Conservation (phyloP, 495 filamentous ascomycete genomes). For the Lasiosphaeria hispida region DNA sequence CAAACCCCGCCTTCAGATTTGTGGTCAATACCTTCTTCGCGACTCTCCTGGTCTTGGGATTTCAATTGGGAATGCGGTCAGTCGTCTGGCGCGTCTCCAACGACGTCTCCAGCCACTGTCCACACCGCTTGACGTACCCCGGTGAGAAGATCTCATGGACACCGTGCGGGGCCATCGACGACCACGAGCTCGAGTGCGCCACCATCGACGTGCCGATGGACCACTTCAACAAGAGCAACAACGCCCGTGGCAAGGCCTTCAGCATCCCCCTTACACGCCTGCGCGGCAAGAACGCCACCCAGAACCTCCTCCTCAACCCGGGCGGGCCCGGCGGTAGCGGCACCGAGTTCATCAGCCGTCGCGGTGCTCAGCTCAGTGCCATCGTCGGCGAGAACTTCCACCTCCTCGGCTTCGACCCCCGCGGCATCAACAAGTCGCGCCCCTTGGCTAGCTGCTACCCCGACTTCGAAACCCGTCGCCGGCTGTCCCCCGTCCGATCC, state of each 20-base stretch:
- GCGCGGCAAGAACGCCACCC: slow-evolving; percentile 38
- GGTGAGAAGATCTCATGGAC: slow-evolving; percentile 40
- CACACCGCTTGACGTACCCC: slow-evolving; percentile 21
- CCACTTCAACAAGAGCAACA: slow-evolving; percentile 37
- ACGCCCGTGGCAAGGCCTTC: slow-evolving; percentile 32
- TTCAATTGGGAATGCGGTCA: too few species aligned
- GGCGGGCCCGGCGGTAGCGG: slow-evolving; percentile 47
- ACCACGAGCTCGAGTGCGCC: slow-evolving; percentile 35
- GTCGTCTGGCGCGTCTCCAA: not conserved
- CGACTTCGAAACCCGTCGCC: slow-evolving; percentile 22
- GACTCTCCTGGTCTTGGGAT: too few species aligned
- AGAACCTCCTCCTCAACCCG: slow-evolving; percentile 45
- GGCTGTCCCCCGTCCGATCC: slow-evolving; percentile 26
- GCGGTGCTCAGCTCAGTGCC: slow-evolving; percentile 31
- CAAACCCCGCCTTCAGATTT: too few species aligned
- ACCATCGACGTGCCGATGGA: slow-evolving; percentile 45
- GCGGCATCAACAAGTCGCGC: slow-evolving; percentile 41
- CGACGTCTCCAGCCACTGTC: too few species aligned
- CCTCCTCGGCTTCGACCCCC: slow-evolving; percentile 46
- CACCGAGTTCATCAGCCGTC: slow-evolving; percentile 32
- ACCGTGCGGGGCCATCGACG: slow-evolving; percentile 34
- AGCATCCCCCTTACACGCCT: slow-evolving; percentile 44
- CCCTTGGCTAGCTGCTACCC: slow-evolving; percentile 42
- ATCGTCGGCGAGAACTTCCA: slow-evolving; percentile 46
- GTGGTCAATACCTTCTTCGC: too few species aligned